Percentiles rank a stretch among this genome's conserved stretches.
Evolutionary conservation across 176 grass and related monocot genomes (phyloP).

Genomic region (Echinochloa phyllopogon): DNA sequence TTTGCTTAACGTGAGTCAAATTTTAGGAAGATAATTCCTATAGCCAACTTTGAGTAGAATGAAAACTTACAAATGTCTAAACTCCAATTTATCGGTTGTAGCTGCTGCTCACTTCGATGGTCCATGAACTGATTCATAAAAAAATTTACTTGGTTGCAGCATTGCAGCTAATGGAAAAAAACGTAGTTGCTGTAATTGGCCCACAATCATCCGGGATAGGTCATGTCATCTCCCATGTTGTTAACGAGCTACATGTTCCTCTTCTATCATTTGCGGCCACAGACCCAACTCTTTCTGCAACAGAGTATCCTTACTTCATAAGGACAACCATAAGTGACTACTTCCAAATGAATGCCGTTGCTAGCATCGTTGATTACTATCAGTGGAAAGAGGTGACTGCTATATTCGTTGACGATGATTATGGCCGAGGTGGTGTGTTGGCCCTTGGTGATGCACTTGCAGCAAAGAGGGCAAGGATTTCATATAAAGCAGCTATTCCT

Average conservation of each 20-base stretch:
- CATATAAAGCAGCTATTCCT: slow-evolving; percentile 74
- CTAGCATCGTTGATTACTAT: slow-evolving; percentile 73
- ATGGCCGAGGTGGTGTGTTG: slow-evolving; percentile 66
- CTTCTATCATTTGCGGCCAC: slow-evolving; percentile 81
- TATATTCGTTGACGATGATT: slow-evolving; percentile 89
- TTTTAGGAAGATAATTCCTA: slow-evolving; percentile 23
- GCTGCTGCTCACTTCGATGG: slow-evolving; percentile 9
- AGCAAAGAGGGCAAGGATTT: slow-evolving; percentile 69
- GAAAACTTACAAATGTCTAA: not conserved
- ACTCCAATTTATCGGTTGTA: not conserved
- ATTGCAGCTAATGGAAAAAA: slow-evolving; percentile 74
- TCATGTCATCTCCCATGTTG: slow-evolving; percentile 81
- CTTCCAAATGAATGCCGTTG: slow-evolving; percentile 81
- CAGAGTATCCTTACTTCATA: slow-evolving; percentile 80
- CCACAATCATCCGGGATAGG: slow-evolving; percentile 78
- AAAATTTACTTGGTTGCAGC: slow-evolving; percentile 54
- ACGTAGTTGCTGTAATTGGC: slow-evolving; percentile 74
- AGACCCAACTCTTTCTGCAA: slow-evolving; percentile 78
- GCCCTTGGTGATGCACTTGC: slow-evolving; percentile 70
- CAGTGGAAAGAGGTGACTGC: slow-evolving; percentile 81
- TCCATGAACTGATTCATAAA: slow-evolving; percentile 41
- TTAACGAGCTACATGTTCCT: slow-evolving; percentile 76
- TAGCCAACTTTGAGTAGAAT: slow-evolving; percentile 26
- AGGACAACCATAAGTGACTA: slow-evolving; percentile 71
- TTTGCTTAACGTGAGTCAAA: not conserved